These are phyloP conservation scores for Pseudoturritis turrita DNA, from an alignment of 345 rosid species.

Conservation along the genomic window DNA sequence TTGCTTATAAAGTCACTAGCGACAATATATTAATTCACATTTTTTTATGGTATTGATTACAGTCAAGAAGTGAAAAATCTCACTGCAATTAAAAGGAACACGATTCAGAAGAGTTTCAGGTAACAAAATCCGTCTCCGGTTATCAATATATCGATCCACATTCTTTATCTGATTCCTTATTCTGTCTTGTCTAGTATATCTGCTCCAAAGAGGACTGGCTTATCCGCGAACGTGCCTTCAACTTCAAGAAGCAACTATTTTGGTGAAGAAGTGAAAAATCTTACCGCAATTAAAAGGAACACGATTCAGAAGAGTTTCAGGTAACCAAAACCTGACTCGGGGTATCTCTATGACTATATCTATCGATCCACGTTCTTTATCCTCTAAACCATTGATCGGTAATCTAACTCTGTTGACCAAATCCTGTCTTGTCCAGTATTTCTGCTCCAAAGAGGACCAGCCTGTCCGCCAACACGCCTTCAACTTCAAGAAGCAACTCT, in stretches of 20 bases:
- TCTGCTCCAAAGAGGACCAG: conserved; percentile 23
- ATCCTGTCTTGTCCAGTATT: conserved; percentile 8
- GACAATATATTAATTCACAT: background rate
- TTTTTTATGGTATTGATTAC: conserved; percentile 22
- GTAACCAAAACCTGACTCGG: conserved; percentile 31
- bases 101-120: conserved; percentile 55
- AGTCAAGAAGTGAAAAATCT: conserved; percentile 85
- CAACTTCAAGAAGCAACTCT: conserved; percentile 15
- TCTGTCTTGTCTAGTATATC: conserved; percentile 21
- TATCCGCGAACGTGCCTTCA: conserved; percentile 10
- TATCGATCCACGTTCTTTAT: background rate
- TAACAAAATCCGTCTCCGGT: conserved; percentile 15
- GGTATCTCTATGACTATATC: background rate
- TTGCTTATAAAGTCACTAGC: background rate
- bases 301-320: conserved; percentile 51
- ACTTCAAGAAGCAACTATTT: conserved; percentile 15
- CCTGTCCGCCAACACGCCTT: background rate
- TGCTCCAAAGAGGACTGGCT: conserved; percentile 19
- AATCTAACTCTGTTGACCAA: background rate
- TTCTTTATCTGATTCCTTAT: background rate
- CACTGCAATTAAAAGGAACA: conserved; percentile 61
- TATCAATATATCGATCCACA: background rate
- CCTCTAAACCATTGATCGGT: background rate
- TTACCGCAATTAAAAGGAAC: conserved; percentile 57
- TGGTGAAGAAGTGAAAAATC: conserved; percentile 50